These are phyloP conservation scores for Dianthus caryophyllus DNA, from an alignment of 148 eudicot species.

Conservation along the genomic window DNA sequence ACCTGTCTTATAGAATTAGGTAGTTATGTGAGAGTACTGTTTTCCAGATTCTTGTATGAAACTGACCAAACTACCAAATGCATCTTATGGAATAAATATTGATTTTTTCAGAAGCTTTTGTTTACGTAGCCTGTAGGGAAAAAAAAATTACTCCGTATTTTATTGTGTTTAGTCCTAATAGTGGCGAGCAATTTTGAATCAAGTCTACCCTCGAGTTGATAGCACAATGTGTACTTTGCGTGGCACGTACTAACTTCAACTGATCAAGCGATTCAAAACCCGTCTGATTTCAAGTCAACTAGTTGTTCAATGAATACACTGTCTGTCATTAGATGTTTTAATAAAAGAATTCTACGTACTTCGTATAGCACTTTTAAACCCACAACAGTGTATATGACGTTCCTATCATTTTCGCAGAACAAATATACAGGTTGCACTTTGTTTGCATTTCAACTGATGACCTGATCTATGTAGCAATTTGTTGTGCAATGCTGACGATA, in stretches of 20 bases:
- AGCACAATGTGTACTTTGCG: background rate
- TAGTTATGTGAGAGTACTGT: too few species aligned
- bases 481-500: conserved; percentile 25
- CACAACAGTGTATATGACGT: background rate
- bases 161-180: too few species aligned
- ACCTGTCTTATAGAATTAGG: too few species aligned
- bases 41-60: too few species aligned
- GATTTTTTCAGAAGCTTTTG: too few species aligned
- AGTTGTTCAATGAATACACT: conserved; percentile 7
- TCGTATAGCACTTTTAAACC: background rate
- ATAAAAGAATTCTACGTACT: conserved; percentile 1
- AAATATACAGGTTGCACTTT: conserved; percentile 15
- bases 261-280: background rate
- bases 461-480: conserved; percentile 5
- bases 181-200: too few species aligned
- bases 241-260: background rate
- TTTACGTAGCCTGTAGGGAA: too few species aligned
- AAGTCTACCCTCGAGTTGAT: too few species aligned
- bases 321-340: background rate
- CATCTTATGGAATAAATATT: too few species aligned
- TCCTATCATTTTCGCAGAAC: background rate
- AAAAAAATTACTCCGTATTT: too few species aligned
- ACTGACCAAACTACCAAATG: too few species aligned
- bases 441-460: background rate
- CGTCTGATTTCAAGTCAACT: conserved; percentile 3